Base-by-base conservation (phyloP, 2,329 filamentous ascomycete genomes). In the Talaromyces albobiverticillius region DNA sequence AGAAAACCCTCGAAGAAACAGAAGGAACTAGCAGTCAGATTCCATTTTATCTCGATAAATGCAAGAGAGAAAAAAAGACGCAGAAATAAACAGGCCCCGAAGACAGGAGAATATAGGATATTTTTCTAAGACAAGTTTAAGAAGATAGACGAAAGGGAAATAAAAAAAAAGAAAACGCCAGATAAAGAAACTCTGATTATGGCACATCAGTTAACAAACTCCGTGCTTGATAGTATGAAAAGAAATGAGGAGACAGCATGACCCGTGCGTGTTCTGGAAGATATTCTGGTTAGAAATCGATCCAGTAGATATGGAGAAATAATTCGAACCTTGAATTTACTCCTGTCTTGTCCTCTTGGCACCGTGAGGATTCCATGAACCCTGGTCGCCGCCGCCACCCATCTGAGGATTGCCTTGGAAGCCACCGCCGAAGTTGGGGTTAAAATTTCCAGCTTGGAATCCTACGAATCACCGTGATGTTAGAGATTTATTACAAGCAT, bases 351-450 rank as follows among this genome's bases (percentile, higher is more conserved):
- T 86, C 61, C 89, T 80, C 75, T 94, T 94, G 3, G 86, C 85
- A 26, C 88, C 88, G 62, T 93, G 89, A 5, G 89, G 89, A 64
- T 93, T 93, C 78, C 88, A 89, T 71, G 84, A 84, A 53, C 86
- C 85, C 26, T 55, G 53, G 55, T 84, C 79, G 41, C 75, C 75
- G 38, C 67, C 73, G 4, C n/a, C n/a, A n/a, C 46, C 48, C 47
- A 55, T 55, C 55, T 73, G 72, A 48, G 75, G 75, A 53, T 77
- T 77, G 46, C 78, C 76, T 69, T 90, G 93, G 74, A 90, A 91
- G 55, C 79, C 83, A 34, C 53, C 53, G 22, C 53, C 53, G 9
- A 56, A 56, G 23, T 50, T 53, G 20, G 86, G 83, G 66, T 87
- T 89, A 73, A 91, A 93, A 64, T 85, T 83, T 75, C 86, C 85